Conservation (phyloP, 106 monocot genomes). For the Acanthochlamys bracteata region DNA sequence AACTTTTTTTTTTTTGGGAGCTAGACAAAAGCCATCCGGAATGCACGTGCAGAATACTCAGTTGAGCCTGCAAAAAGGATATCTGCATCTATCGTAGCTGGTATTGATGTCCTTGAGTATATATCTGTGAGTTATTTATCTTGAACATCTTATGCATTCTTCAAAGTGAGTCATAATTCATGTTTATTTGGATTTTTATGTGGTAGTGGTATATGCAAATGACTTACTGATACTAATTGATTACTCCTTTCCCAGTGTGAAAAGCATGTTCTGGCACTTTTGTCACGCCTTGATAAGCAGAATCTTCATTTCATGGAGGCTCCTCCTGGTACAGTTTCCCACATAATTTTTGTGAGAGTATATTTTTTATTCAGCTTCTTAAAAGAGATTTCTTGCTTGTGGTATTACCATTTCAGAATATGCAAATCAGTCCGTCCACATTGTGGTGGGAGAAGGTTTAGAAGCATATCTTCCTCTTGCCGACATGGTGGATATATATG, state of each 20-base stretch:
- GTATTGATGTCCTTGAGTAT: constrained; percentile 66
- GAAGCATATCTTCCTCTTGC: constrained; percentile 92
- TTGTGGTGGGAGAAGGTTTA: constrained; percentile 81
- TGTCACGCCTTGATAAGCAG: constrained; percentile 73
- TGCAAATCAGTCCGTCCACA: constrained; percentile 76
- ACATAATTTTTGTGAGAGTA: not conserved
- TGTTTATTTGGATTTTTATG: too few species aligned
- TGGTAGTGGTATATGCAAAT: too few species aligned
- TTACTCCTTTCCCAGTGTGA: constrained; percentile 35
- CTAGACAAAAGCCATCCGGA: constrained; percentile 73
- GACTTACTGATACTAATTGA: too few species aligned
- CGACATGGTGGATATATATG: constrained; percentile 90
- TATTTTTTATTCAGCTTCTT: not conserved
- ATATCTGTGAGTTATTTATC: constrained; percentile 55
- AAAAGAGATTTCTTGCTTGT: not conserved
- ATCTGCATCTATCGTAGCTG: constrained; percentile 85
- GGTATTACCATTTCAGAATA: constrained; percentile 31
- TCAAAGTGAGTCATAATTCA: too few species aligned
- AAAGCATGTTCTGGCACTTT: constrained; percentile 68
- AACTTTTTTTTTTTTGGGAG: not conserved
- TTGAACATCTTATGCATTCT: too few species aligned
- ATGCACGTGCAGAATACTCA: constrained; percentile 91
- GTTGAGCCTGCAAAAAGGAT: constrained; percentile 95
- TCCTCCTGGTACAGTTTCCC: constrained; percentile 46
- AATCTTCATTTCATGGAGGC: constrained; percentile 69